Evolutionary conservation across 805 yeast species (phyloP), one percentile per base, ranked within the genome.

Genomic region (Candida argentea): DNA sequence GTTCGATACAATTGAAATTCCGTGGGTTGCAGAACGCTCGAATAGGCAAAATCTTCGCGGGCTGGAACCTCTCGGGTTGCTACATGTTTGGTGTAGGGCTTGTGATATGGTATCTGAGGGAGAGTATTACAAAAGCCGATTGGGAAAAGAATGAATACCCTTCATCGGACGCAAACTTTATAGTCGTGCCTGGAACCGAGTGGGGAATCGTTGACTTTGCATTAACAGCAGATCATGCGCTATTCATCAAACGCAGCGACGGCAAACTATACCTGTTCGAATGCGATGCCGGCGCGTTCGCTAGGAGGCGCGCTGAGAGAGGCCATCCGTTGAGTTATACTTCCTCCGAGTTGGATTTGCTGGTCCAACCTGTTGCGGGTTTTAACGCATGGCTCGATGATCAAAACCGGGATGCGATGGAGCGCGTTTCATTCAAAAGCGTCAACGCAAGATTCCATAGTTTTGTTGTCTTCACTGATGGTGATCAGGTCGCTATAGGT

Each of bases 61-160:
- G 89, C 0, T 80, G 89, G 89, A 65, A 68, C 33, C 48, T 65
- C 10, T 67, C 71, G 28, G 69, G 71, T 23, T 70, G 70, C 13
- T 56, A 62, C 26, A 50, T 74, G 3, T 55, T 55, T 12, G 52
- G 53, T 5, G 52, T 65, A 26, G 85, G 87, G 0, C 46, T 81
- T 15, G 61, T 76, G 0, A 60, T 70, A 11, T 78, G 87, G 87
- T 59, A 55, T 24, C 27, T 44, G 1, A 40, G 72, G 25, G 48
- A 31, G 2, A 19, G 43, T 10, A 25, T 43, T 3, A 31, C 44
- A 3, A 24, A 39, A 22, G 49, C 43, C 15, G 37, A 44, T 16
- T 38, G 30, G 25, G 46, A 48, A 5, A 20, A 14, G 10, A 35
- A 37, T 2, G 32, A 38, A 4, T 33, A 36, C 18, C 26, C 25